These are phyloP conservation scores for Neopestalotiopsis sp. DNA, from an alignment of 2,329 filamentous ascomycete genomes.

Conservation along the genomic window DNA sequence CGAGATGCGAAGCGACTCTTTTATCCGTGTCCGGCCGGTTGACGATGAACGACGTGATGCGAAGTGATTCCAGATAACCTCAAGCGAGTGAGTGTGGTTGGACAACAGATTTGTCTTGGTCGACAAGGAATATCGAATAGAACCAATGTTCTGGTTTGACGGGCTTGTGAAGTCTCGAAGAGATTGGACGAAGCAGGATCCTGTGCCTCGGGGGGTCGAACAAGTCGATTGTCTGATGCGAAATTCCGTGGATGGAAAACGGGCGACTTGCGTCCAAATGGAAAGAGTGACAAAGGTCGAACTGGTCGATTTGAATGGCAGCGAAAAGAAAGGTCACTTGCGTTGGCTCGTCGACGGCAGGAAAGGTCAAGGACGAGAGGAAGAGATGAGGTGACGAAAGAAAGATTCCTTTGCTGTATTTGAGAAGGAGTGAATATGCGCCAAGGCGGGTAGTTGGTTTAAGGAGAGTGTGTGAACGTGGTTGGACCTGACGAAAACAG, in stretches of 20 bases:
- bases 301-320: slow-evolving; percentile 9
- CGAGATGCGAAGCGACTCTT: slow-evolving; percentile 1
- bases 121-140: slow-evolving; percentile 7
- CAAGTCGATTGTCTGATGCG: background rate
- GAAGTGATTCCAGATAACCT: slow-evolving; percentile 5
- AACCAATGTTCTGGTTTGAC: slow-evolving; percentile 9
- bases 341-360: background rate
- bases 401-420: slow-evolving; percentile 9
- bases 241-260: background rate
- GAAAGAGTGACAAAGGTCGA: slow-evolving; percentile 12
- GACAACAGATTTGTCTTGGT: slow-evolving; percentile 20
- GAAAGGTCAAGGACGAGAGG: background rate
- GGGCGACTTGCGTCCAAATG: slow-evolving; percentile 14
- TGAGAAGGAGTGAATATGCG: slow-evolving; percentile 15
- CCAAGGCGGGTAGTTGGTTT: slow-evolving; percentile 11
- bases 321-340: slow-evolving; percentile 4
- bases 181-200: slow-evolving; percentile 12
- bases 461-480: slow-evolving; percentile 10
- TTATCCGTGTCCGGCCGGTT: slow-evolving; percentile 2
- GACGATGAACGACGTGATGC: background rate
- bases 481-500: slow-evolving; percentile 6
- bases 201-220: slow-evolving; percentile 6
- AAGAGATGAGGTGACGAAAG: background rate
- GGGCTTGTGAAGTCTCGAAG: slow-evolving; percentile 8
- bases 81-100: slow-evolving; percentile 20